Conservation (phyloP, 1,139 yeast genomes). For the Scheffersomyces illinoinensis region DNA sequence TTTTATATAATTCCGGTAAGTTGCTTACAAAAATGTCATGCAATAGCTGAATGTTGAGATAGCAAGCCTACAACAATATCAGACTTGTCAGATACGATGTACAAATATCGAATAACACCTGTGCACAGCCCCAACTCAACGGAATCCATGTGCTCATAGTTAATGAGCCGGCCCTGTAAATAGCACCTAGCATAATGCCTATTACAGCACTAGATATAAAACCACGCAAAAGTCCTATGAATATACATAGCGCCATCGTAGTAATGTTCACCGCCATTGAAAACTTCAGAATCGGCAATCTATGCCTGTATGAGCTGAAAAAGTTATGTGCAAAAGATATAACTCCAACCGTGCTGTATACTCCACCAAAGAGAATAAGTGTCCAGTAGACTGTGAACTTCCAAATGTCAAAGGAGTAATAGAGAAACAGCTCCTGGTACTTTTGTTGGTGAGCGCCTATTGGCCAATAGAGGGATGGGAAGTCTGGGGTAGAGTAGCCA, state of each 20-base stretch:
- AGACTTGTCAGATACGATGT: constrained; percentile 57
- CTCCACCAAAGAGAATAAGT: constrained; percentile 60
- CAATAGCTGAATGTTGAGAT: not conserved
- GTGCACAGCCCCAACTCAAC: constrained; percentile 71
- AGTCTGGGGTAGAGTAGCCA: constrained; percentile 76
- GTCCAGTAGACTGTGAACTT: constrained; percentile 81
- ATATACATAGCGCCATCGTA: constrained; percentile 46
- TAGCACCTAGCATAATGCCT: constrained; percentile 63
- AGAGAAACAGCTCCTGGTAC: constrained; percentile 60
- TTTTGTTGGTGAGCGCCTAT: constrained; percentile 38
- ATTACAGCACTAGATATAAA: constrained; percentile 70
- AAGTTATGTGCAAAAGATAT: constrained; percentile 53
- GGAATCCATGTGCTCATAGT: constrained; percentile 96
- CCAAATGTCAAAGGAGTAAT: constrained; percentile 79
- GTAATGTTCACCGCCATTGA: constrained; percentile 23
- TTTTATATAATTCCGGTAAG: not conserved
- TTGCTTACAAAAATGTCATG: not conserved
- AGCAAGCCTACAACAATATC: constrained; percentile 26
- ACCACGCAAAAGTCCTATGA: constrained; percentile 64
- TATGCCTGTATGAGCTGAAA: constrained; percentile 23
- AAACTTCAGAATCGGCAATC: constrained; percentile 11
- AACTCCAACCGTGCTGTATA: constrained; percentile 66
- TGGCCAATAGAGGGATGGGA: constrained; percentile 86
- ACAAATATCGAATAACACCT: constrained; percentile 63
- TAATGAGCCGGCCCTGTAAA: constrained; percentile 74